Percentiles rank a stretch among this genome's conserved stretches.
Conservation (phyloP, 2,329 filamentous ascomycete species). For the Cladophialophora exuberans region DNA sequence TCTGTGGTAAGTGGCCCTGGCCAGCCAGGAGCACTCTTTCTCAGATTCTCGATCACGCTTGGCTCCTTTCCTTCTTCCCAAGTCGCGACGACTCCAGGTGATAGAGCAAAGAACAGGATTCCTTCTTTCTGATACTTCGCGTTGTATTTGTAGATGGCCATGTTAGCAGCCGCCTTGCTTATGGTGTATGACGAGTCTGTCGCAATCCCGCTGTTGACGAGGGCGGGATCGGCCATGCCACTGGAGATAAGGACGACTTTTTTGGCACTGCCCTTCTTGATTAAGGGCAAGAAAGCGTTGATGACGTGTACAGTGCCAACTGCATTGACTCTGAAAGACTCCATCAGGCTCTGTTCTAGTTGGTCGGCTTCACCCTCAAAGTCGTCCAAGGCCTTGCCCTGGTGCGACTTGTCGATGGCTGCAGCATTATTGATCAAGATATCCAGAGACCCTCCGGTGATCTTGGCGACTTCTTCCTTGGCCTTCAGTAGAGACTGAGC, state of each 20-base stretch:
- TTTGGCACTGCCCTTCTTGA: slow-evolving; percentile 55
- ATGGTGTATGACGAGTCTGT: slow-evolving; percentile 48
- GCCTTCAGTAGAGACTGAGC: slow-evolving; percentile 43
- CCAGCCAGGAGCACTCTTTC: slow-evolving; percentile 13
- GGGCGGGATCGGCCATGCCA: slow-evolving; percentile 53
- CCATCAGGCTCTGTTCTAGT: slow-evolving; percentile 41
- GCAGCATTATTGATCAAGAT: slow-evolving; percentile 59
- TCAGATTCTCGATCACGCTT: background rate
- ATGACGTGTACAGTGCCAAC: slow-evolving; percentile 57
- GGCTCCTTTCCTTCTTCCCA: slow-evolving; percentile 32
- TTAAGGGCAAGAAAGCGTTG: slow-evolving; percentile 57
- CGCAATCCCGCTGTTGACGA: slow-evolving; percentile 45
- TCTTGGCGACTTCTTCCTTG: slow-evolving; percentile 29
- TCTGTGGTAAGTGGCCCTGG: slow-evolving; percentile 14
- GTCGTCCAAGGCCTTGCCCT: slow-evolving; percentile 40
- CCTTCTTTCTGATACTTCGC: slow-evolving; percentile 55
- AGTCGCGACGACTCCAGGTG: slow-evolving; percentile 56
- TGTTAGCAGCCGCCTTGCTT: slow-evolving; percentile 58
- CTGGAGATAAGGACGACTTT: slow-evolving; percentile 59
- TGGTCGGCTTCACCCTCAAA: slow-evolving; percentile 39
- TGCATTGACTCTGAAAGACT: slow-evolving; percentile 53
- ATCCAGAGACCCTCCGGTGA: slow-evolving; percentile 45
- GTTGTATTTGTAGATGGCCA: slow-evolving; percentile 57
- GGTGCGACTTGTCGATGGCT: slow-evolving; percentile 37
- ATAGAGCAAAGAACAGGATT: slow-evolving; percentile 56